phyloP scores from a whole-genome alignment of 1,139 yeast genomes.

The Pichia sp. region DNA sequence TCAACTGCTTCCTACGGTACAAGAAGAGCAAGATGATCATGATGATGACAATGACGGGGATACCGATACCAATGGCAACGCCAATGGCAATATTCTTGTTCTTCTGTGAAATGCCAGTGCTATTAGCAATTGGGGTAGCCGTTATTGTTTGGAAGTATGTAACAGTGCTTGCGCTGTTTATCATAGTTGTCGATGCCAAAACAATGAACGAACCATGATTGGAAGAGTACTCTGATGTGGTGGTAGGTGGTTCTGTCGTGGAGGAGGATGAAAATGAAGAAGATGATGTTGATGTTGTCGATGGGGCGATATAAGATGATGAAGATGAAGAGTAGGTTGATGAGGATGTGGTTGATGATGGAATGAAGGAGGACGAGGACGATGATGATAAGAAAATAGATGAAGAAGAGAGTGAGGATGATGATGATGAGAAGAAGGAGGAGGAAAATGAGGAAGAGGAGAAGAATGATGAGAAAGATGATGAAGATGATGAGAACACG shows the following conservation, averaged over 20 bases:
- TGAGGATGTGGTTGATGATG: slow-evolving; percentile 4
- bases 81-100: slow-evolving; percentile 47
- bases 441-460: slow-evolving; percentile 3
- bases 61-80: slow-evolving; percentile 40
- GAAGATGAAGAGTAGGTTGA: slow-evolving; percentile 9
- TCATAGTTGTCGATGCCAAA: slow-evolving; percentile 18
- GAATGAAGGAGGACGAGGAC: slow-evolving; percentile 7
- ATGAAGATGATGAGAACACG: slow-evolving; percentile 1
- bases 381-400: slow-evolving; percentile 9
- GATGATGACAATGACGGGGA: slow-evolving; percentile 30
- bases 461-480: background rate
- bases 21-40: slow-evolving; percentile 21
- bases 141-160: slow-evolving; percentile 20
- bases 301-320: background rate
- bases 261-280: slow-evolving; percentile 8
- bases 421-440: background rate
- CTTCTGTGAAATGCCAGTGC: slow-evolving; percentile 38
- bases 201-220: slow-evolving; percentile 16
- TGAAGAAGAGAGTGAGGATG: slow-evolving; percentile 12
- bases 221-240: slow-evolving; percentile 12
- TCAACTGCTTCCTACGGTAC: slow-evolving; percentile 23
- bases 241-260: background rate
- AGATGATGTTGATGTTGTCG: slow-evolving; percentile 10
- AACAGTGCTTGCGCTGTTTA: slow-evolving; percentile 18
- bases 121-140: slow-evolving; percentile 16